Percentiles rank a stretch among this genome's conserved stretches.
Conservation (phyloP, 306 rosid species). For the Styphnolobium japonicum region DNA sequence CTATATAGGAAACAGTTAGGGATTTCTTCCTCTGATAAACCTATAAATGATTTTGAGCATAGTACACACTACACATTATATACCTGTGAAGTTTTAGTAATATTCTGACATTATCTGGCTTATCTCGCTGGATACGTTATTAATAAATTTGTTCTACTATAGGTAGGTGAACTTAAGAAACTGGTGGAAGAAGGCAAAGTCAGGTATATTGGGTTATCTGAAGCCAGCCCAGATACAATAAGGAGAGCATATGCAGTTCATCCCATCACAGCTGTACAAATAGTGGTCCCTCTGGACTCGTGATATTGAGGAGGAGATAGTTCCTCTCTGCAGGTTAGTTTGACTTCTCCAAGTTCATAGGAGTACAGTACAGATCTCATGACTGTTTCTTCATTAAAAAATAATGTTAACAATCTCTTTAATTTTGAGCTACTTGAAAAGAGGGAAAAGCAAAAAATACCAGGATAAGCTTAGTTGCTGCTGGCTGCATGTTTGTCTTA, state of each 20-base stretch:
- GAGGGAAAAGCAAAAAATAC: too few relatives aligned
- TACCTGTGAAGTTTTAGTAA: neutral
- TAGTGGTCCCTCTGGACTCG: slow-evolving; percentile 83
- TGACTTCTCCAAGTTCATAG: neutral
- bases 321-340: slow-evolving; percentile 73
- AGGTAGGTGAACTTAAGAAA: slow-evolving; percentile 79
- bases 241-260: slow-evolving; percentile 86
- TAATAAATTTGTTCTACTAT: neutral
- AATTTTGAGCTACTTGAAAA: too few relatives aligned
- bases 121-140: neutral
- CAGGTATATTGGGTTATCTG: slow-evolving; percentile 70
- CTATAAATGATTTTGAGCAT: neutral
- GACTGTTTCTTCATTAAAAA: neutral
- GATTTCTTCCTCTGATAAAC: neutral
- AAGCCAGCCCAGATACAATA: slow-evolving; percentile 73
- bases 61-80: neutral
- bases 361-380: neutral
- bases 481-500: neutral
- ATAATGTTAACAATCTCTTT: too few relatives aligned
- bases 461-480: neutral
- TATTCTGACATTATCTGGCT: neutral
- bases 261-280: slow-evolving; percentile 72
- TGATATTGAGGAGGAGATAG: slow-evolving; percentile 63
- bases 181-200: slow-evolving; percentile 79
- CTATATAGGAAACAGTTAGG: slow-evolving; percentile 57